Conservation (phyloP, 306 rosid genomes). For the Lotus japonicus region DNA sequence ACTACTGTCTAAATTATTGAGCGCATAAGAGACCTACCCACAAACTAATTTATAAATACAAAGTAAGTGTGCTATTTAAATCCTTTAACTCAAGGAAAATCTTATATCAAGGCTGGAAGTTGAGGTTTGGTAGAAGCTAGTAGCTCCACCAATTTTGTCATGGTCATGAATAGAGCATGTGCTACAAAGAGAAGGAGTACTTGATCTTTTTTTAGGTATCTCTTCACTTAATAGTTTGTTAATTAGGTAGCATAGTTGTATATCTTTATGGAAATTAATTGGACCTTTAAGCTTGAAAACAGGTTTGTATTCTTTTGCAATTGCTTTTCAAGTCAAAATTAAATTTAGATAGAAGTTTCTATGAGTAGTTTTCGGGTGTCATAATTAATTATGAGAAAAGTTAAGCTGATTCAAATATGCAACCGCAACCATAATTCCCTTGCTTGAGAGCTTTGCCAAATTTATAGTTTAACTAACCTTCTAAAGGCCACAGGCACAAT, state of each 20-base stretch:
- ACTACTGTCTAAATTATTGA: no score
- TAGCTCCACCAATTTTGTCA: not conserved
- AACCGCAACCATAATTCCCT: no score
- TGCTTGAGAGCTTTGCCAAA: not conserved
- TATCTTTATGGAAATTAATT: not conserved
- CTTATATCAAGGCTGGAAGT: not conserved
- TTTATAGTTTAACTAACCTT: conserved; percentile 40
- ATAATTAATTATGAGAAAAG: no score
- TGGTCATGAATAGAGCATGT: conserved; percentile 5
- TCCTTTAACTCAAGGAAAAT: not conserved
- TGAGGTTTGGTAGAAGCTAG: not conserved
- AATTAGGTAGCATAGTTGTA: not conserved
- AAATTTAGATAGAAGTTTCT: no score
- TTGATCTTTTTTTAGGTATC: not conserved
- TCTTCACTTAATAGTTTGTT: not conserved
- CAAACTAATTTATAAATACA: no score
- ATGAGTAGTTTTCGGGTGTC: no score
- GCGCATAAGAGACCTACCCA: no score
- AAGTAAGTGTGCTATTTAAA: not conserved
- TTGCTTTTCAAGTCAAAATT: no score
- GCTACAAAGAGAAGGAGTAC: not conserved
- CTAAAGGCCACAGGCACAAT: conserved; percentile 80
- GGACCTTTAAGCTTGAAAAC: not conserved
- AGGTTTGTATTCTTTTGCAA: no score
- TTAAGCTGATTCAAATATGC: no score